Base-by-base conservation (phyloP, 495 filamentous ascomycete genomes). In the Neurospora pannonica region DNA sequence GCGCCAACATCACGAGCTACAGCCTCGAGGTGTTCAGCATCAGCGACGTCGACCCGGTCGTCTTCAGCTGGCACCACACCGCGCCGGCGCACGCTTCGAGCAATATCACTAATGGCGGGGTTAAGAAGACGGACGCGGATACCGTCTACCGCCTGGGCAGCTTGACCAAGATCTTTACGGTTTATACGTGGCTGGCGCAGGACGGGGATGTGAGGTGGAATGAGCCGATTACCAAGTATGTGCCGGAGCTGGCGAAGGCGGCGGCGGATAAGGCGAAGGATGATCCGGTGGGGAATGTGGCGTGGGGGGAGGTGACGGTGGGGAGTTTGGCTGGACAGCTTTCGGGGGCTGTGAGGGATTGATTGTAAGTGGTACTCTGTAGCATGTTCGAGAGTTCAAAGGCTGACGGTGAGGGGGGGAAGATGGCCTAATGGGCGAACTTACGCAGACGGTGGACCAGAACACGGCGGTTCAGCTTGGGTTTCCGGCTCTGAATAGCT, bases 271-370 rank as follows among this genome's bases (percentile, higher is more conserved):
- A 74, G 36, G 79, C 78, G 0, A 77, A 76, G 38, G 72, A 73
- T 3, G 81, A 89, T 76, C 82, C 79, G 9, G 79, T 85, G 3
- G 77, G 82, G 72, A 79, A 81, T 54, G 81, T 88, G 38, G 79
- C 81, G 19, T 91, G 89, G 89, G 80, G 85, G 28, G 83, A 87
- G 31, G 81, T 90, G 38, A 90, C 88, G 0, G 79, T 90, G 17
- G 85, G 86, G 3, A 81, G 84, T 11, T 75, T 91, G 40, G 86
- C 87, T 0, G 85, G 84, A 72, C 88, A 90, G 71, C 75, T 87
- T 70, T 81, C 87, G 13, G 89, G 87, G 4, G 82, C 88, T 15
- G 82, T 82, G 19, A 79, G 86, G 76, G 84, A 88, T 54, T 85
- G 82, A n/a, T n/a, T n/a, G n/a, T n/a, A n/a, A 19, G 21, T 74